These are phyloP conservation scores for Sanguinoderma infundibulare DNA, from an alignment of 1,284 basidiomycete genomes.

Conservation along the genomic window DNA sequence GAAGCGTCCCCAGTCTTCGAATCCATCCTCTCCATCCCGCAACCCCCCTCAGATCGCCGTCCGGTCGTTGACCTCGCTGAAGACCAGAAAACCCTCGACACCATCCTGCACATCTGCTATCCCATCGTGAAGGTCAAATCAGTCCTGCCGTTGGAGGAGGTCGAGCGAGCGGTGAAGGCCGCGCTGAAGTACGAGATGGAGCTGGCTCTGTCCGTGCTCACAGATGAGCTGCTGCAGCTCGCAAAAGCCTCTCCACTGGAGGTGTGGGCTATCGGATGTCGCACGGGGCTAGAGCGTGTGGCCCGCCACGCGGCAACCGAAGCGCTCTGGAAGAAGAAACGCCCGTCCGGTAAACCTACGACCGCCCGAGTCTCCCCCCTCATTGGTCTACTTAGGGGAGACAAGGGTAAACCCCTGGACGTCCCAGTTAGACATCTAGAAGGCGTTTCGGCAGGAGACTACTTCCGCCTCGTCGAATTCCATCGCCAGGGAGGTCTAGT, in stretches of 20 bases:
- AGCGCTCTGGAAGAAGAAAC: no score
- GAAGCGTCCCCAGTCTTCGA: constrained; percentile 27
- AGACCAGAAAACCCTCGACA: constrained; percentile 34
- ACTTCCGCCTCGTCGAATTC: constrained; percentile 7
- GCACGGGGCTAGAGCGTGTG: constrained; percentile 11
- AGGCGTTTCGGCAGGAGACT: constrained; percentile 1
- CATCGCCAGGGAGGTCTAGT: neutral
- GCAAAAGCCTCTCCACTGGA: constrained; percentile 2
- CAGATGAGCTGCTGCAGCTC: constrained; percentile 3
- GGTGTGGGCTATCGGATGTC: constrained; percentile 19
- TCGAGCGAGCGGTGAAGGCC: constrained; percentile 14
- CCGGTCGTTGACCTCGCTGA: constrained; percentile 37
- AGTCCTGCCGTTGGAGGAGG: constrained; percentile 5
- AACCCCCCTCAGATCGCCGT: constrained; percentile 4
- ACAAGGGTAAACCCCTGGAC: neutral
- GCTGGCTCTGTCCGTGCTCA: constrained; percentile 8
- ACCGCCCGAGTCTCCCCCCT: no score
- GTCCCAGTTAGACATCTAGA: neutral
- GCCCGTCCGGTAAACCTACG: no score
- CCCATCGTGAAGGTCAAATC: constrained; percentile 28
- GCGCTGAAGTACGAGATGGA: constrained; percentile 29
- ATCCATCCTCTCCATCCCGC: constrained; percentile 23
- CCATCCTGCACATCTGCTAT: constrained; percentile 43
- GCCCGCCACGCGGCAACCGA: constrained; percentile 11
- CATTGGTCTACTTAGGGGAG: no score